phyloP scores from a whole-genome alignment of 2,329 filamentous ascomycete genomes.

The Apiospora koreana region DNA sequence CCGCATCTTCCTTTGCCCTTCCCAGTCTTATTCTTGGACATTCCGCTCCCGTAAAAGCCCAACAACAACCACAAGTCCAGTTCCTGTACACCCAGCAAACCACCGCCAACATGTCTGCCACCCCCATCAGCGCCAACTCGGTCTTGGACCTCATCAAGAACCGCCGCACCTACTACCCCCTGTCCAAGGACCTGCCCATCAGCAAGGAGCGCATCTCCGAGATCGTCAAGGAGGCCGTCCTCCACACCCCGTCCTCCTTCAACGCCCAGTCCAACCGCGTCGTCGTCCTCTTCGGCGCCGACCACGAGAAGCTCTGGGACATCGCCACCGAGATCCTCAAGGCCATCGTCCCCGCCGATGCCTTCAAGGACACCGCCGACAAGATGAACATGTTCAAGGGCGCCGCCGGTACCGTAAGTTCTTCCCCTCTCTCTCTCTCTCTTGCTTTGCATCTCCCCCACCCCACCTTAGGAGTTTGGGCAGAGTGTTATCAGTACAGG shows the following conservation, averaged over 20 bases:
- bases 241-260: constrained; percentile 78
- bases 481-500: background rate
- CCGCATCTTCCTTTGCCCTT: background rate
- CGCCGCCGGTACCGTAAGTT: constrained; percentile 73
- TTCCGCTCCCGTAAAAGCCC: background rate
- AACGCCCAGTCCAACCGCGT: constrained; percentile 84
- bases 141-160: constrained; percentile 66
- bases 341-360: constrained; percentile 65
- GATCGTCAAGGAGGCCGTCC: constrained; percentile 64
- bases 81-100: background rate
- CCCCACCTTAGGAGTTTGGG: background rate
- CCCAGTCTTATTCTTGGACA: background rate
- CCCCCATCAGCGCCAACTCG: constrained; percentile 42
- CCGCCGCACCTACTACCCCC: constrained; percentile 70
- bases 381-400: constrained; percentile 59
- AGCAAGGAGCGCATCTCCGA: constrained; percentile 60
- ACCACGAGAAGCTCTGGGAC: constrained; percentile 90
- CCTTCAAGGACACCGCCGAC: constrained; percentile 55
- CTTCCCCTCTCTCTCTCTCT: constrained; percentile 21
- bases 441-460: background rate
- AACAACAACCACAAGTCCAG: background rate
- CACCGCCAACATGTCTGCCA: constrained; percentile 43
- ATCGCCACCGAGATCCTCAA: constrained; percentile 65
- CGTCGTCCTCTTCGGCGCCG: constrained; percentile 75
- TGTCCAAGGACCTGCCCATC: constrained; percentile 65